Evolutionary conservation across 2,329 filamentous ascomycete species (phyloP), one percentile per base, ranked within the genome.

Genomic region (Fusarium coffeatum): DNA sequence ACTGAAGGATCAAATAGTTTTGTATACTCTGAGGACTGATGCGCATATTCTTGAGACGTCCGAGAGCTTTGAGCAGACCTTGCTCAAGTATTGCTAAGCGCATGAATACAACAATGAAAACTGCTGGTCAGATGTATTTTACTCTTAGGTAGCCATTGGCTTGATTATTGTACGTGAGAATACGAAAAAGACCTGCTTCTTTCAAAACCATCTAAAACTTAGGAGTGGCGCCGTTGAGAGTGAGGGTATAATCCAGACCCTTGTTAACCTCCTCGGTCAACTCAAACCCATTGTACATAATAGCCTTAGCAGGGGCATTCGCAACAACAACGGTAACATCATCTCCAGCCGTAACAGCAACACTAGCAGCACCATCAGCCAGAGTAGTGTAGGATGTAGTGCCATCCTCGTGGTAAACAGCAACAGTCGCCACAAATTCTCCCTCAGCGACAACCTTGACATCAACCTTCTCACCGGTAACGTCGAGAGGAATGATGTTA

Each of bases 401-500:
- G 0, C 59, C 64, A 0, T 66, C 71, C 8, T 77, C 75, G 37
- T 74, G 72, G 27, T 75, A 72, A 16, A 85, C 75, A 8, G 79
- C 82, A 20, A 86, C 73, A 0, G 78, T 83, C 6, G 81, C 82
- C 3, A 80, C 83, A 59, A 81, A 82, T 5, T 80, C 76, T 27
- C 68, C 77, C 5, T 70, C 66, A 0, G 80, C 76, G 7, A 78
- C 75, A n/a, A 84, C 74, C 50, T 74, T 77, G 32, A 80, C 78
- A 8, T 67, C 66, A 0, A 81, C 73, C n/a, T 74, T 27, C 3
- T 43, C 68, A 1, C 78, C 78, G 0, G 78, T 76, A 1, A 73
- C 78, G 15, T 78, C 80, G 12, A 86, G 76, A 1, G 83, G 83
- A 43, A 83, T 80, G 65, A 85, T 85, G 72, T 82, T 86, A 53